These are phyloP conservation scores for Talaromyces sp. DNA, from an alignment of 2,329 filamentous ascomycete species.

Conservation along the genomic window DNA sequence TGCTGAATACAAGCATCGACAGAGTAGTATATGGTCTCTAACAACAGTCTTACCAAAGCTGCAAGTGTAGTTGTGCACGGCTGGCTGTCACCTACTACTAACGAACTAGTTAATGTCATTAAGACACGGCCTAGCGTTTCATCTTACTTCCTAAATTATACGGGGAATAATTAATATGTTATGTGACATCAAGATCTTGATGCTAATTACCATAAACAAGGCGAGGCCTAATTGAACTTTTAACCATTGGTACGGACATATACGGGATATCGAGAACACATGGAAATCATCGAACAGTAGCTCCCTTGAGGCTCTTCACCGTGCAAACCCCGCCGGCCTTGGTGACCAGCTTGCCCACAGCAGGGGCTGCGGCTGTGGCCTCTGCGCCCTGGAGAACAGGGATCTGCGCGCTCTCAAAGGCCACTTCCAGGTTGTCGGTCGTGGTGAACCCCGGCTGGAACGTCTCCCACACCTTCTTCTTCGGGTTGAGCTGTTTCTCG, in stretches of 20 bases:
- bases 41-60: background rate
- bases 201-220: too few relatives aligned
- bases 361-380: constrained; percentile 44
- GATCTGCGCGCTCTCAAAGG: constrained; percentile 74
- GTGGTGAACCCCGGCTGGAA: constrained; percentile 97
- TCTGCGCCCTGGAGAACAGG: constrained; percentile 67
- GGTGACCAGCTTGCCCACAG: constrained; percentile 63
- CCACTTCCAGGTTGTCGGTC: constrained; percentile 72
- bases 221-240: background rate
- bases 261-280: background rate
- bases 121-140: background rate
- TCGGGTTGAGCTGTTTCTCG: constrained; percentile 90
- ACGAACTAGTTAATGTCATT: background rate
- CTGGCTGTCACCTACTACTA: background rate
- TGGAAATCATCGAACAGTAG: constrained; percentile 67
- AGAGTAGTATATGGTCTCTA: background rate
- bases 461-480: constrained; percentile 99
- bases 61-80: background rate
- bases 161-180: too few relatives aligned
- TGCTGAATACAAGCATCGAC: too few relatives aligned
- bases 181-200: background rate
- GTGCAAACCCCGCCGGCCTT: constrained; percentile 74
- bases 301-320: constrained; percentile 73
- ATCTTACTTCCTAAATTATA: background rate
- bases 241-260: background rate